phyloP scores from a whole-genome alignment of 2,329 filamentous ascomycete species.

The Ascomycota sp. region DNA sequence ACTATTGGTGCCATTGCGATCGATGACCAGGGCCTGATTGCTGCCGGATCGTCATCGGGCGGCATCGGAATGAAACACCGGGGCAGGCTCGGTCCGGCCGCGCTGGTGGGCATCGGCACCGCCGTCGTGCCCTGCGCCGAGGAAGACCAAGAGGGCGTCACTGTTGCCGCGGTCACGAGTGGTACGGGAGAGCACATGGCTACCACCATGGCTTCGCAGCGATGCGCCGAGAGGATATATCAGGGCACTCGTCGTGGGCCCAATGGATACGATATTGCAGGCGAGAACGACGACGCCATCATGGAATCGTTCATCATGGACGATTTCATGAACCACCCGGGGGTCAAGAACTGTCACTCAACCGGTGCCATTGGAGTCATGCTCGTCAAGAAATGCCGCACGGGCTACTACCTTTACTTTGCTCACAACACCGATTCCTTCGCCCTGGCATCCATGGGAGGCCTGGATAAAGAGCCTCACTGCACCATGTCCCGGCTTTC shows the following conservation, averaged over 20 bases:
- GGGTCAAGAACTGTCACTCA: slow-evolving; percentile 57
- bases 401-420: slow-evolving; percentile 70
- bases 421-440: slow-evolving; percentile 85
- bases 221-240: slow-evolving; percentile 70
- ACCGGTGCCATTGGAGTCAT: slow-evolving; percentile 79
- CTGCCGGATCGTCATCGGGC: slow-evolving; percentile 84
- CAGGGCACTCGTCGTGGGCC: slow-evolving; percentile 37
- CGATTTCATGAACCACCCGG: slow-evolving; percentile 88
- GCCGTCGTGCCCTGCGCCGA: slow-evolving; percentile 61
- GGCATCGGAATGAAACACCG: slow-evolving; percentile 97
- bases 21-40: slow-evolving; percentile 66
- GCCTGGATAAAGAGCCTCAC: slow-evolving; percentile 47
- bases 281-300: slow-evolving; percentile 54
- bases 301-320: slow-evolving; percentile 55
- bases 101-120: slow-evolving; percentile 75
- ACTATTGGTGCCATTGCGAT: slow-evolving; percentile 92
- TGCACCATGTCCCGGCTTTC: slow-evolving; percentile 71
- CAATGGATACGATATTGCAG: slow-evolving; percentile 38
- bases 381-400: slow-evolving; percentile 60
- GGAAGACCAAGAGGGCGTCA: slow-evolving; percentile 43
- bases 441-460: slow-evolving; percentile 74
- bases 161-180: slow-evolving; percentile 69
- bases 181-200: slow-evolving; percentile 97
- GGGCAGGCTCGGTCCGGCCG: slow-evolving; percentile 77
- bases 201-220: slow-evolving; percentile 73